Conservation (phyloP, 306 rosid species). For the Trichosanthes truncata region DNA sequence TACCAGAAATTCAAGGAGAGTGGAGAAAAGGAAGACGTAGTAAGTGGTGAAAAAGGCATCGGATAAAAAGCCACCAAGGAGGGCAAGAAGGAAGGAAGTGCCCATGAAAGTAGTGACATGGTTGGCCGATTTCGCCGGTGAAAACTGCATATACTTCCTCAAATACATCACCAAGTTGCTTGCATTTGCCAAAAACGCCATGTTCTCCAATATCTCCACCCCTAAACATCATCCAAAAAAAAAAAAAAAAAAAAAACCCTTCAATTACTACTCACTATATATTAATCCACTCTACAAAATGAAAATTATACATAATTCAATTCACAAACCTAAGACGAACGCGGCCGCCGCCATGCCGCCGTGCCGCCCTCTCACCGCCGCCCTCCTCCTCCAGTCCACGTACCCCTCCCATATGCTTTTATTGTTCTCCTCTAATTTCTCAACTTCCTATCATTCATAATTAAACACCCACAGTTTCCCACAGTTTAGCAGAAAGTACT, state of each 20-base stretch:
- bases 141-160: conserved; percentile 53
- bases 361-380: conserved; percentile 61
- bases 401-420: conserved; percentile 61
- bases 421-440: conserved; percentile 44
- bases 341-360: conserved; percentile 88
- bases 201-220: conserved; percentile 73
- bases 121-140: conserved; percentile 56
- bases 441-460: not conserved
- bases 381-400: conserved; percentile 69
- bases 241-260: too few relatives aligned
- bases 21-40: conserved; percentile 43
- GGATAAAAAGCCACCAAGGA: conserved; percentile 78
- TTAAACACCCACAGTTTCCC: not conserved
- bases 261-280: too few relatives aligned
- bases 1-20: conserved; percentile 62
- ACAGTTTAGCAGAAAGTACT: too few relatives aligned
- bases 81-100: conserved; percentile 70
- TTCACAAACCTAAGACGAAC: conserved; percentile 59
- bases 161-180: conserved; percentile 72
- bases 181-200: conserved; percentile 73
- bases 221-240: conserved; percentile 10
- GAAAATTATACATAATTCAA: too few relatives aligned
- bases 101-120: conserved; percentile 83
- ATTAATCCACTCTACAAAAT: too few relatives aligned
- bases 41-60: conserved; percentile 67